Evolutionary conservation across 1,284 basidiomycete species (phyloP), one percentile per base, ranked within the genome.

Genomic region (Heterobasidion parviporum): DNA sequence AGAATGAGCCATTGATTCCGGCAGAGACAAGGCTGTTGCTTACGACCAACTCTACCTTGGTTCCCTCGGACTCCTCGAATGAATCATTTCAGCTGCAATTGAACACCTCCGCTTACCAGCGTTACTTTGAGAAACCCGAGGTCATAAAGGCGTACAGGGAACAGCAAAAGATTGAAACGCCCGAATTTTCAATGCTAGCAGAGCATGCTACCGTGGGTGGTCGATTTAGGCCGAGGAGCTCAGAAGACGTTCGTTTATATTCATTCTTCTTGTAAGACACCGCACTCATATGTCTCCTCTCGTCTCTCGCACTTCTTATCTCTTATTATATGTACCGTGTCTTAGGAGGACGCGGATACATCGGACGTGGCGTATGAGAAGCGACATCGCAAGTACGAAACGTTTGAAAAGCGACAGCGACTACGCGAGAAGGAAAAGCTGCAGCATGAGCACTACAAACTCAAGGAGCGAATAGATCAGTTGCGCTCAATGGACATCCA

Each of bases 381-480:
- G 57, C 81, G 91, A 44, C 94, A 96, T 70, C 81, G 85, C 56
- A 91, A 90, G 66, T 92, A 89, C 67, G 93, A 95, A 68, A 81
- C 80, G 15, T 86, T 91, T 56, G 94, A 96, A 70, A 92, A 91
- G 67, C 81, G 90, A 10, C 85, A 89, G 66, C 83, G 92, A 3
- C 74, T 92, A 45, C 81, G 92, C 55, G 93, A 96, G 71, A 90
- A 92, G 69, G 93, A 95, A 68, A 92, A 92, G 65, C 80, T 97
- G 58, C 85, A 89, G 67, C 87, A 92, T 60, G 91, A 94, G 65
- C 90, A 94, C 60, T 92, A 94, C 73, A 94, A 94, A 69, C 82
- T 97, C 64, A 87, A 88, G 64, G 84, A 92, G 64, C 82, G 93
- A 36, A 89, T 95, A 60, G 92, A 95, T 49, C 85, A 94, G 65